Conservation (phyloP, 2,329 filamentous ascomycete genomes). For the Cryphonectria parasitica region DNA sequence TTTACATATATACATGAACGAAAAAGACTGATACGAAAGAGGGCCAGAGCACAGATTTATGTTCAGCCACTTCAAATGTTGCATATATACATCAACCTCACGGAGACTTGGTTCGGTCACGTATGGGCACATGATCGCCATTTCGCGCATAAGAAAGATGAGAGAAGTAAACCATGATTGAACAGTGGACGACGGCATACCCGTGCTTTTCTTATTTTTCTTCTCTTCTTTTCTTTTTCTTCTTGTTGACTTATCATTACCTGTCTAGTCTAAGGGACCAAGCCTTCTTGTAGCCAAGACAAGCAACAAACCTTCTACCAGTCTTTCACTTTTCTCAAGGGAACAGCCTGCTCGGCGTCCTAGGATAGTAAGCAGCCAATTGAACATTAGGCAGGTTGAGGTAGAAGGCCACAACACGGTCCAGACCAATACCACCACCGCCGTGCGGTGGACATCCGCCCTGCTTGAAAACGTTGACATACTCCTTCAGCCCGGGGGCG, state of each 20-base stretch:
- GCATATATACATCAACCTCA: not conserved
- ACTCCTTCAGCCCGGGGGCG: conserved; percentile 79
- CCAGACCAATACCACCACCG: conserved; percentile 86
- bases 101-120: not conserved
- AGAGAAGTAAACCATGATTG: not conserved
- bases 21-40: too few species aligned
- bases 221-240: not conserved
- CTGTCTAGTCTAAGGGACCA: not conserved
- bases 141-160: not conserved
- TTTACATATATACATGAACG: too few species aligned
- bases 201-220: not conserved
- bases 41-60: not conserved
- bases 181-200: not conserved
- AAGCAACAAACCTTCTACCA: not conserved
- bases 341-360: conserved; percentile 62
- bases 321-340: conserved; percentile 43
- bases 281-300: not conserved
- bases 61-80: not conserved
- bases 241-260: not conserved
- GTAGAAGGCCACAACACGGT: conserved; percentile 77
- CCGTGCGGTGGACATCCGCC: conserved; percentile 90
- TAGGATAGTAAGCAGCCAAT: conserved; percentile 60
- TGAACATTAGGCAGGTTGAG: conserved; percentile 63
- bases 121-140: not conserved
- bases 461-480: conserved; percentile 78